Evolutionary conservation across 1,139 yeast species (phyloP).

Genomic region (Blastobotrys petasosporus): DNA sequence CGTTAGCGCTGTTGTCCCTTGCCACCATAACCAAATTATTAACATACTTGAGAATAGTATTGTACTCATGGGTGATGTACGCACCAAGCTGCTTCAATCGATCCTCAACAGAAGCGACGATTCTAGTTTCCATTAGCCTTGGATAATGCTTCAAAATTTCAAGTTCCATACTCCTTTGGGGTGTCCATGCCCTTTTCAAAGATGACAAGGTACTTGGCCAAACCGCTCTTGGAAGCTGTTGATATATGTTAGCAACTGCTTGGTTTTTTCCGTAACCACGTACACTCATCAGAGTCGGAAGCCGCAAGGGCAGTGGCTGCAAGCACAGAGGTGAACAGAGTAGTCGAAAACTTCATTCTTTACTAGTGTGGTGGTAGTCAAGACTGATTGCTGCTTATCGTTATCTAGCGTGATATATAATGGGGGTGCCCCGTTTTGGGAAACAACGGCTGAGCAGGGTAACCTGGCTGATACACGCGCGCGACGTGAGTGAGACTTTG

Average conservation of each 20-base stretch:
- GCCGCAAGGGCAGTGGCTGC: slow-evolving; percentile 14
- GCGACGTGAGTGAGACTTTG: no score
- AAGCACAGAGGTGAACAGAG: slow-evolving; percentile 18
- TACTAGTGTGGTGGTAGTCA: not conserved
- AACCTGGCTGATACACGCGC: no score
- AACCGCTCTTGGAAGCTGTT: slow-evolving; percentile 5
- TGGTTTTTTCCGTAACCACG: not conserved
- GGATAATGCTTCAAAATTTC: not conserved
- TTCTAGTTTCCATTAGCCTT: slow-evolving; percentile 9
- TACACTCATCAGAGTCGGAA: not conserved
- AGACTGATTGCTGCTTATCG: not conserved
- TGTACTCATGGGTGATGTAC: slow-evolving; percentile 37
- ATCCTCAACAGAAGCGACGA: slow-evolving; percentile 30
- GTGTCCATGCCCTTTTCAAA: slow-evolving; percentile 34
- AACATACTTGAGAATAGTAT: slow-evolving; percentile 30
- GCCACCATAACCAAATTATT: not conserved
- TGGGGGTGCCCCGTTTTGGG: no score
- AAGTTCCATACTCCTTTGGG: slow-evolving; percentile 24
- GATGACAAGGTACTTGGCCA: slow-evolving; percentile 30
- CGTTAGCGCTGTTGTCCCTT: slow-evolving; percentile 14
- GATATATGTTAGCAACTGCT: not conserved
- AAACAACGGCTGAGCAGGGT: no score
- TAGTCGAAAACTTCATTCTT: slow-evolving; percentile 4
- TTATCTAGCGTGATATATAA: no score
- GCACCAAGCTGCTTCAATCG: slow-evolving; percentile 36